Conservation (phyloP, 2,329 filamentous ascomycete genomes). For the Pyrenochaeta sp. region DNA sequence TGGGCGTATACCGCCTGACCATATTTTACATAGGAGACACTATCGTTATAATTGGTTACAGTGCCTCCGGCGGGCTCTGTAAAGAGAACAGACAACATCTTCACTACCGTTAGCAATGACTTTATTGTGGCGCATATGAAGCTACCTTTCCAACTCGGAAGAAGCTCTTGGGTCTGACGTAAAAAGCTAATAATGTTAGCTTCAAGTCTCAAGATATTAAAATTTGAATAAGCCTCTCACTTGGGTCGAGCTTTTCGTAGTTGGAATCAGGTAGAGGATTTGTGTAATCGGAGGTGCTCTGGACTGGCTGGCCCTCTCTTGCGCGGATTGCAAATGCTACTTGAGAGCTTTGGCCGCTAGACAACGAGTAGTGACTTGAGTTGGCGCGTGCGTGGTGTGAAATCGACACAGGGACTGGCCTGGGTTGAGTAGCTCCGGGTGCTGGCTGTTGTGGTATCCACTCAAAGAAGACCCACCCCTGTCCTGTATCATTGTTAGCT, state of each 20-base stretch:
- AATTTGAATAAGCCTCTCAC: neutral
- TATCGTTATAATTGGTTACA: neutral
- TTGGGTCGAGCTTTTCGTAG: neutral
- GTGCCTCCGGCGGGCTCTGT: neutral
- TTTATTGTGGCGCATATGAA: neutral
- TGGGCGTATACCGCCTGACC: neutral
- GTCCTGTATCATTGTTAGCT: too few relatives aligned
- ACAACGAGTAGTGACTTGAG: too few relatives aligned
- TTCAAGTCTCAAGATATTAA: neutral
- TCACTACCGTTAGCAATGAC: too few relatives aligned
- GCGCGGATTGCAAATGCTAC: too few relatives aligned
- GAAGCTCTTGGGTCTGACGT: neutral
- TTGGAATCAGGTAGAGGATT: neutral
- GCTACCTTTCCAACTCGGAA: neutral
- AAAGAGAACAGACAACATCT: neutral
- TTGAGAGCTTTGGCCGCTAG: too few relatives aligned
- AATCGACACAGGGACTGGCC: too few relatives aligned
- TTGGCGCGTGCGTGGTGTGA: too few relatives aligned
- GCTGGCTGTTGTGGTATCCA: too few relatives aligned
- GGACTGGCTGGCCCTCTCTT: too few relatives aligned
- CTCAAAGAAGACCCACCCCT: too few relatives aligned
- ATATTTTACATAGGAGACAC: conserved; percentile 27
- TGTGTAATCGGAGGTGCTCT: too few relatives aligned
- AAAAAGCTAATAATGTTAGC: neutral
- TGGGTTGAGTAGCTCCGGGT: too few relatives aligned